Evolutionary conservation across 176 grass and related monocot species (phyloP), one percentile per base, ranked within the genome.

Genomic region (Oryza rufipogon): DNA sequence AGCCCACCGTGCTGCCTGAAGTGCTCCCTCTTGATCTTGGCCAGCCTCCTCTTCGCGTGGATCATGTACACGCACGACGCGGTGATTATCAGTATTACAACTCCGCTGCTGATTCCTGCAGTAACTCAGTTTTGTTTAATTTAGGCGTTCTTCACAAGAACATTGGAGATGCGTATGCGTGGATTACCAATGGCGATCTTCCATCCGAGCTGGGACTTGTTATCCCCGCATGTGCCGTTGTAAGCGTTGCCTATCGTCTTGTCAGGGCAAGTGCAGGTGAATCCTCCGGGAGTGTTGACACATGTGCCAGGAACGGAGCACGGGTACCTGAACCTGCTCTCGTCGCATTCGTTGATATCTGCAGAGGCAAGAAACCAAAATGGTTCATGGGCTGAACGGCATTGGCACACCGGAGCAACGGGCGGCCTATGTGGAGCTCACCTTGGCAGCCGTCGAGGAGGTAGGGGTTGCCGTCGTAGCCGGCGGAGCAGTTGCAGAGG

Each of bases 1-100:
- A 89, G 68, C 1, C 94, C 94, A 9, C 94, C 94, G 44, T 97
- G 90, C 79, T 97, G 81, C 74, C 76, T 82, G 83, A 97, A 97
- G 71, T 88, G 84, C 0, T 90, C 88, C 2, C 71, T 22, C 16
- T 86, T 97, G 33, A 89, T 82, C 39, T 46, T 78, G 28, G 85
- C 85, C 5, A 94, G 38, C 42, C 86, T 75, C 71, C 79, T 66
- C 54, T 84, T 93, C 44, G 88, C 46, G 47, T 85, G 63, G 48
- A 85, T 38, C 75, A 97, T 77, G 72, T 92, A 94, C 0, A 51
- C 23, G 0, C 74, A 84, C 0, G 80, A 83, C 23, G 74, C 70
- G 20, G 61, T 63, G 32, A 74, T 28, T 14, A 91, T 20, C 48
- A 93, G 64, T 2, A 84, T 17, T 30, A 91, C 64, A 0, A 86